phyloP scores from a whole-genome alignment of 139 green algal genomes.

The Gonium pectorale region DNA sequence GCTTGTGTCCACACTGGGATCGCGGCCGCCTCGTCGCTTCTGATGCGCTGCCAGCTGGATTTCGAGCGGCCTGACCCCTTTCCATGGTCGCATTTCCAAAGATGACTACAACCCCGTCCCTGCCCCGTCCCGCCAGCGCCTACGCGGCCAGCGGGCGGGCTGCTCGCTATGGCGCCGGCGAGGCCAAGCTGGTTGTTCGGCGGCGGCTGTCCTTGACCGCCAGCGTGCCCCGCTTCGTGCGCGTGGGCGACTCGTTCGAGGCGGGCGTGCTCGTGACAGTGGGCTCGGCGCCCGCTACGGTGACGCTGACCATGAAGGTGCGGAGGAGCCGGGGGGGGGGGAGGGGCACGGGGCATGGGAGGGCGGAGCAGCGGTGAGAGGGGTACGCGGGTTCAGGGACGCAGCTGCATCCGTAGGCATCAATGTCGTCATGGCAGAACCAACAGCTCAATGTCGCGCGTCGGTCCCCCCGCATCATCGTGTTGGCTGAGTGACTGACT shows the following conservation, averaged over 20 bases:
- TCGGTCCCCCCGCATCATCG: too few species aligned
- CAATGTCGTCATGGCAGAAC: too few species aligned
- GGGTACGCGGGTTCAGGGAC: too few species aligned
- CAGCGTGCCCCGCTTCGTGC: slow-evolving; percentile 68
- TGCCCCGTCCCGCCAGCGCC: slow-evolving; percentile 41
- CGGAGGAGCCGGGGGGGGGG: not conserved
- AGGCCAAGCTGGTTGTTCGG: slow-evolving; percentile 62
- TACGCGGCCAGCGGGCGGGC: slow-evolving; percentile 11
- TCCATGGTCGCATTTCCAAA: not conserved
- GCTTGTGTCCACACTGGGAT: too few species aligned
- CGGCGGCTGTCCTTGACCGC: slow-evolving; percentile 68
- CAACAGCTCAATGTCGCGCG: too few species aligned
- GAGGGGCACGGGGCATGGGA: not conserved
- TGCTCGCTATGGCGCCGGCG: slow-evolving; percentile 59
- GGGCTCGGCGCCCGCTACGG: not conserved
- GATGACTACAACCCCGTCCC: too few species aligned
- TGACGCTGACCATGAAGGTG: slow-evolving; percentile 1
- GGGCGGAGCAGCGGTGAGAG: not conserved
- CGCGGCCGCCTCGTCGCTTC: too few species aligned
- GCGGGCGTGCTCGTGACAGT: slow-evolving; percentile 64
- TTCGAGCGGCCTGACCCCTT: not conserved
- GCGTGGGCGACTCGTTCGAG: slow-evolving; percentile 70
- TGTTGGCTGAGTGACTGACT: too few species aligned
- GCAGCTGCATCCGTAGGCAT: too few species aligned
- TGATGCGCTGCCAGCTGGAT: too few species aligned